phyloP scores from a whole-genome alignment of 2,329 filamentous ascomycete genomes.

The Diplocarpon mali region DNA sequence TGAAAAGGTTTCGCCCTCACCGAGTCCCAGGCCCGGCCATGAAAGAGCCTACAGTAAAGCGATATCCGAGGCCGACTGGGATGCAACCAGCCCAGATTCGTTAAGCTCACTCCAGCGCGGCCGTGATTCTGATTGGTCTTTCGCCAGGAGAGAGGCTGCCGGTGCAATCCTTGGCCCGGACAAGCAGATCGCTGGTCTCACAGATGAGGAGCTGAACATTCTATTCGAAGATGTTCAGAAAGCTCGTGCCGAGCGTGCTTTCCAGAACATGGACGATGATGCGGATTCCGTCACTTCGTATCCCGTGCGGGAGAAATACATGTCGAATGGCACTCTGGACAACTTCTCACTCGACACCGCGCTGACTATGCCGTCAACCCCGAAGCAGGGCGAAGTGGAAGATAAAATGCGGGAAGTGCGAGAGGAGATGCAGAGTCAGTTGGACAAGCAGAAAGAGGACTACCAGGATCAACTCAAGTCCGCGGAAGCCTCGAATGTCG shows the following conservation, averaged over 20 bases:
- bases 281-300: conserved; percentile 83
- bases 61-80: conserved; percentile 62
- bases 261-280: conserved; percentile 76
- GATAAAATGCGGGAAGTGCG: conserved; percentile 63
- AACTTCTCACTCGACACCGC: conserved; percentile 93
- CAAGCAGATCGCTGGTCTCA: conserved; percentile 80
- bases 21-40: conserved; percentile 52
- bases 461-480: conserved; percentile 67
- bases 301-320: conserved; percentile 83
- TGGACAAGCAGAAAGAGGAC: conserved; percentile 77
- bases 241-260: conserved; percentile 66
- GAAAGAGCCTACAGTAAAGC: conserved; percentile 72
- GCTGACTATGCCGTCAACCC: conserved; percentile 88
- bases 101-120: conserved; percentile 59
- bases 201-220: conserved; percentile 86
- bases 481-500: conserved; percentile 63
- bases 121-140: conserved; percentile 87
- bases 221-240: conserved; percentile 90
- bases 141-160: conserved; percentile 87
- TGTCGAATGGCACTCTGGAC: conserved; percentile 88
- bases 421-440: conserved; percentile 72
- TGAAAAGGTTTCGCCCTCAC: conserved; percentile 51
- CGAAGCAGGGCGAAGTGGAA: conserved; percentile 65
- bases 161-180: conserved; percentile 80
- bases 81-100: conserved; percentile 67